Evolutionary conservation across 306 rosid species (phyloP), one percentile per base, ranked within the genome.

Genomic region (Fagus crenata): DNA sequence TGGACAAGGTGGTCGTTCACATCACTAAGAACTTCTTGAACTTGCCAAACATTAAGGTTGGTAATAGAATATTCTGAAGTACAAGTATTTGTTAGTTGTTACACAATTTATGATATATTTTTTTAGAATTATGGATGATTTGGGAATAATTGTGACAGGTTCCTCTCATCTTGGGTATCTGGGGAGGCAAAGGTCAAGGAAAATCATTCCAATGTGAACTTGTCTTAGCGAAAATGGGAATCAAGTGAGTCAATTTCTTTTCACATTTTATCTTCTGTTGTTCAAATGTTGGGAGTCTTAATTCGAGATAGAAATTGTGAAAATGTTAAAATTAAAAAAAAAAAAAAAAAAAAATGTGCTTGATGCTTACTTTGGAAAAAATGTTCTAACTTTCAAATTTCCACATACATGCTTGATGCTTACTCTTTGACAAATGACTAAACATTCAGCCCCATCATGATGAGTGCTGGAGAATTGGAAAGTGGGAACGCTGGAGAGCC

Each of bases 161-260:
- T 84, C 97, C 98, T 87, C 96, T 91, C 51, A 93, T 93, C 85
- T 82, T 93, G 81, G 98, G 98, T 67, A 61, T 91, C n/a, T 93
- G 97, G 98, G 98, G 97, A 80, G 97, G 98, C 76, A 93, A 93
- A 82, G 97, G 98, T 78, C 97, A 93, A 69, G 98, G 98, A 31
- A 93, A 93, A 71, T 86, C 98, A 46, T 93, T 91, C 83, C 96
- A 93, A 67, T 90, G 97, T 72, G 98, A 93, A 85, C 98, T 93
- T 86, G 98, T 91, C 49, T 89, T 93, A 71, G 89, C 98, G 69
- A 93, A 91, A 81, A 89, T 93, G 98, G 97, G 98, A 86, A 93
- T 93, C 82, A 93, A 85, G 98, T 93, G 60, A 89, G 95, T 80
- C 42, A n/a, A 36, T 22, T 60, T 6, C 33, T 33, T 6, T n/a